A percentile compares a stretch with the other conserved stretches of the same genome.
These are phyloP conservation scores for Termitomyces sp. DNA, from an alignment of 768 basidiomycete species.

Conservation along the genomic window DNA sequence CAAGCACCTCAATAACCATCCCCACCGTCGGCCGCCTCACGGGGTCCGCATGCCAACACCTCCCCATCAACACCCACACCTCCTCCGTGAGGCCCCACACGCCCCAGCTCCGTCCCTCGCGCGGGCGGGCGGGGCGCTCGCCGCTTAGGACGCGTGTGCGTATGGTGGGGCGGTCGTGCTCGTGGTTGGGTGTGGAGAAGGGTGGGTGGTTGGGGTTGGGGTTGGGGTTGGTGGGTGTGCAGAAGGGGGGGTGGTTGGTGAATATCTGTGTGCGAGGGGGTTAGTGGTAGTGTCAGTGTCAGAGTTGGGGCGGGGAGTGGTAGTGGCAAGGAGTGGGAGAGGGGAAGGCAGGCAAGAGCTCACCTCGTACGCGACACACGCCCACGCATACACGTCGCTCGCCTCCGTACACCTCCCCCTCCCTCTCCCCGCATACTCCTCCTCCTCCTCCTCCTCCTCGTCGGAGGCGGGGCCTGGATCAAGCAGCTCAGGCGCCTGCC, in stretches of 20 bases:
- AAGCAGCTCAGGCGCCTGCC: constrained; percentile 4
- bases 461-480: not conserved
- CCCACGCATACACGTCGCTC: constrained; percentile 7
- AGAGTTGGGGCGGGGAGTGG: too few species aligned
- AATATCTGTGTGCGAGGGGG: not conserved
- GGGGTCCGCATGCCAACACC: not conserved
- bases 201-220: too few species aligned
- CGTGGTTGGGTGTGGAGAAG: too few species aligned
- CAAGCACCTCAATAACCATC: not conserved
- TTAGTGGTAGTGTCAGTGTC: not conserved
- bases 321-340: too few species aligned
- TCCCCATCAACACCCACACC: not conserved
- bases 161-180: not conserved
- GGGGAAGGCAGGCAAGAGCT: too few species aligned
- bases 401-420: not conserved
- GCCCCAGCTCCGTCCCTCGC: constrained; percentile 1
- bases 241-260: too few species aligned
- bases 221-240: too few species aligned
- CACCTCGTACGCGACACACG: constrained; percentile 4
- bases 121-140: not conserved
- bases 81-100: constrained; percentile 9
- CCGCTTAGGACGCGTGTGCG: not conserved
- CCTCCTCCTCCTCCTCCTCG: too few species aligned
- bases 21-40: not conserved
- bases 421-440: too few species aligned